Evolutionary conservation across 116 monocot species (phyloP).

Genomic region (Trichopus zeylanicus): DNA sequence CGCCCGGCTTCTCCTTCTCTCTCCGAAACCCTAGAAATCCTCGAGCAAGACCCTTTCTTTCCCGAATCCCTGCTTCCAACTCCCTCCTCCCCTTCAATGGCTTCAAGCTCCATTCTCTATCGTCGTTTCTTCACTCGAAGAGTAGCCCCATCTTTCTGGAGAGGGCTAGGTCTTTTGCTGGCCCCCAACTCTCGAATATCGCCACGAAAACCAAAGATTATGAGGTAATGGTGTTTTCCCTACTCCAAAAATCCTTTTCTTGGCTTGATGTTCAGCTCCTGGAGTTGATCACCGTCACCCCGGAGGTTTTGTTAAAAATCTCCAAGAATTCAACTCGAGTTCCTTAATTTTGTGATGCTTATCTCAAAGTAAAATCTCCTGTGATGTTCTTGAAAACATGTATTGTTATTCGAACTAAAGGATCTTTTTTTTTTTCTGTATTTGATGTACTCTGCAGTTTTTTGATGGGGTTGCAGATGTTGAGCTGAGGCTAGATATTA

Average conservation of each 20-base stretch:
- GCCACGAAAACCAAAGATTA: slow-evolving; percentile 14
- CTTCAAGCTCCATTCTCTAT: neutral
- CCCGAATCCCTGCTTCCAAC: neutral
- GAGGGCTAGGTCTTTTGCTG: slow-evolving; percentile 9
- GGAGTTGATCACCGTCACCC: neutral
- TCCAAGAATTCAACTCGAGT: too few relatives aligned
- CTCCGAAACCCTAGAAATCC: slow-evolving; percentile 13
- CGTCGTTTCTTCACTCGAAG: slow-evolving; percentile 5
- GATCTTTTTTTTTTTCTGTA: neutral
- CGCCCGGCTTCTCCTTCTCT: slow-evolving; percentile 7
- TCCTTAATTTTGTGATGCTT: too few relatives aligned
- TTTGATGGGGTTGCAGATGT: slow-evolving; percentile 45
- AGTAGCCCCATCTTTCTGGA: neutral
- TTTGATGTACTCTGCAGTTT: slow-evolving; percentile 36
- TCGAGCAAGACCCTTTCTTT: slow-evolving; percentile 2
- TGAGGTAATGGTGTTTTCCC: slow-evolving; percentile 14
- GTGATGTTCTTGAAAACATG: neutral
- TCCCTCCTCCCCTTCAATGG: neutral
- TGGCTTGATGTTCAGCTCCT: neutral
- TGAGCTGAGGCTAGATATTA: slow-evolving; percentile 57
- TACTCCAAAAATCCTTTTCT: neutral
- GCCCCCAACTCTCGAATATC: slow-evolving; percentile 10
- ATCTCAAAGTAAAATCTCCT: neutral
- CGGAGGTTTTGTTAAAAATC: too few relatives aligned
- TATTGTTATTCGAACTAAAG: neutral